These are phyloP conservation scores for Corymbia maculata DNA, from an alignment of 345 rosid species.

Conservation along the genomic window DNA sequence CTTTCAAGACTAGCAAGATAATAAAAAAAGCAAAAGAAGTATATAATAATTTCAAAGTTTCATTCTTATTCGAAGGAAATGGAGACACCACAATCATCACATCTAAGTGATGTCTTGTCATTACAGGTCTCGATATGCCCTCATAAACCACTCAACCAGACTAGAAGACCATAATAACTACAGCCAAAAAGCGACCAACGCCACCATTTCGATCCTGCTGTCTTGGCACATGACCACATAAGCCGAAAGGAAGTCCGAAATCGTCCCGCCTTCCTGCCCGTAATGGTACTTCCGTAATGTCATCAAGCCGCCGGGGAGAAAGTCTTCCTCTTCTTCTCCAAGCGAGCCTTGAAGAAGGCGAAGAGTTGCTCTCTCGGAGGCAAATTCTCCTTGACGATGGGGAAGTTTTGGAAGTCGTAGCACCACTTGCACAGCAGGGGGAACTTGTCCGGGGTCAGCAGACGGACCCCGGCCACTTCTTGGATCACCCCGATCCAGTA, in stretches of 20 bases:
- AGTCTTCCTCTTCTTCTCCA: neutral
- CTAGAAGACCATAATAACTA: neutral
- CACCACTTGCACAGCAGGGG: conserved; percentile 31
- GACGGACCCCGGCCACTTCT: conserved; percentile 24
- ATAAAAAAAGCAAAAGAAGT: neutral
- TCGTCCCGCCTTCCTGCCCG: neutral
- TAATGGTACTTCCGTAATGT: neutral
- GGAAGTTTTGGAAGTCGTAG: conserved; percentile 10
- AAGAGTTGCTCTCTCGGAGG: conserved; percentile 29
- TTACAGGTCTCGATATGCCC: neutral
- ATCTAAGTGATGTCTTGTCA: neutral
- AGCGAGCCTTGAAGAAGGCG: conserved; percentile 5
- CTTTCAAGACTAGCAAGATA: accelerated
- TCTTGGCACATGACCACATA: neutral
- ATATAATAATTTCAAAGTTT: neutral
- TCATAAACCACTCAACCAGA: neutral
- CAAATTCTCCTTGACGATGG: conserved; percentile 22
- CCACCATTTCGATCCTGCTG: neutral
- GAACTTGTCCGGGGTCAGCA: conserved; percentile 37
- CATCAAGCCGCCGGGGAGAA: neutral
- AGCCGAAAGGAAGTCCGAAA: neutral
- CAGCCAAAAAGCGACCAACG: neutral
- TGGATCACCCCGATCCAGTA: conserved; percentile 25
- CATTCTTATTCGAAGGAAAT: neutral
- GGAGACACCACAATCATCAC: neutral